Base-by-base conservation (phyloP, 2,329 filamentous ascomycete genomes). In the Arthrobotrys musiformis region DNA sequence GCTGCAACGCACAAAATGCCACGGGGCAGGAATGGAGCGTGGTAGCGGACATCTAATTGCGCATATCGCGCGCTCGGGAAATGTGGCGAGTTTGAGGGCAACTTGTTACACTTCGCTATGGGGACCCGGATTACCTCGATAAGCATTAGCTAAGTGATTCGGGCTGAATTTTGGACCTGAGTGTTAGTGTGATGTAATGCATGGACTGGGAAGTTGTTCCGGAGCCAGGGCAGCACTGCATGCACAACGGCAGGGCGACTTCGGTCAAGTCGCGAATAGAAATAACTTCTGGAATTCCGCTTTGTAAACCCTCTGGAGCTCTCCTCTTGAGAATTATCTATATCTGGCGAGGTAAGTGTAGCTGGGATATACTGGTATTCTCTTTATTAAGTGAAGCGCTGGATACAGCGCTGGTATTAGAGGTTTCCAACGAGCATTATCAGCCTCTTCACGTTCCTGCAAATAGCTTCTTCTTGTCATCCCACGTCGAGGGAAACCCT, bases 1-100 rank as follows among this genome's bases (percentile, higher is more conserved):
- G 50, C 28, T 17, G 30, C 73, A 77, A 77, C 73, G 66, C 73
- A 77, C 44, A 77, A 77, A 77, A 77, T 70, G 73, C 48, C 73
- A 77, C 73, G 66, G 58, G 37, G 44, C 30, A 9, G 58, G 26
- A 56, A n/a, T n/a, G n/a, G 44, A 54, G 37, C 24, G 33, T 56
- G 30, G 33, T 56, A 22, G 63, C 26, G 44, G 50, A 42, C 60
- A 60, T 8, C 52, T 69, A 76, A 61, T 76, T 60, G 64, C 72
- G 50, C 58, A 56, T 42, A 42, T 42, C n/a, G 40, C 40, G 40
- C 40, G 40, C 19, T 42, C 40, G 40, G n/a, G 61, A 54, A 63
- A n/a, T 64, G 24, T 52, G 46, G 22, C 46, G 13, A 19, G 50
- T n/a, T 26, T 54, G 26, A 35, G 48, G 15, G 9, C 24, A 30